A percentile compares a stretch with the other conserved stretches of the same genome.
Evolutionary conservation across 495 filamentous ascomycete genomes (phyloP).

Genomic region (Arthonia radiata): DNA sequence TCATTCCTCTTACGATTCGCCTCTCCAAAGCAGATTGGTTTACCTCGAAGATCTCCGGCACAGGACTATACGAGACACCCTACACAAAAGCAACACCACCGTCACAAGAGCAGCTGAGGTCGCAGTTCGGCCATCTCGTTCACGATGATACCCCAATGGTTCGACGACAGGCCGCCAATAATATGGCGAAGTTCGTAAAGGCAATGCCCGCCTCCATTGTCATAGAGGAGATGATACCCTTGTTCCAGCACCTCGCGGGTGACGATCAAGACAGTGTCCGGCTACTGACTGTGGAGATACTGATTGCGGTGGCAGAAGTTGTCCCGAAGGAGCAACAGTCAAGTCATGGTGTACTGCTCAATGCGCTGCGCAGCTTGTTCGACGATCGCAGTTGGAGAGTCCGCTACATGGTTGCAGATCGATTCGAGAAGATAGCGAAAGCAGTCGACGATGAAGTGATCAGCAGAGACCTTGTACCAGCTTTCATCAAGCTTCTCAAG

Average conservation of each 20-base stretch:
- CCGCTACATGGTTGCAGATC: slow-evolving; percentile 95
- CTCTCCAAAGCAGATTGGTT: slow-evolving; percentile 99
- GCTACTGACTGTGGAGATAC: slow-evolving; percentile 82
- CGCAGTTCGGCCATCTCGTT: slow-evolving; percentile 75
- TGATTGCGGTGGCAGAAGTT: slow-evolving; percentile 88
- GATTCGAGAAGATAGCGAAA: slow-evolving; percentile 97
- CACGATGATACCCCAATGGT: slow-evolving; percentile 99
- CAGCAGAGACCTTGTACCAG: slow-evolving; percentile 74
- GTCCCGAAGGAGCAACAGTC: slow-evolving; percentile 95
- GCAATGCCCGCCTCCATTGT: slow-evolving; percentile 76
- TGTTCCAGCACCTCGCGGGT: slow-evolving; percentile 84
- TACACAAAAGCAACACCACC: slow-evolving; percentile 66
- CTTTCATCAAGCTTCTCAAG: slow-evolving; percentile 92
- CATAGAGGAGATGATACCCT: slow-evolving; percentile 94
- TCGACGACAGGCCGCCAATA: slow-evolving; percentile 80
- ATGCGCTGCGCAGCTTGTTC: slow-evolving; percentile 72
- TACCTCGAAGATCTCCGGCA: slow-evolving; percentile 94
- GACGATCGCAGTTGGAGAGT: slow-evolving; percentile 99
- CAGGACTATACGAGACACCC: slow-evolving; percentile 75
- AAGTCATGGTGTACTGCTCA: slow-evolving; percentile 79
- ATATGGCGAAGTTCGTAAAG: slow-evolving; percentile 92
- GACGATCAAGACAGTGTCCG: slow-evolving; percentile 97
- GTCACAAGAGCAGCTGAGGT: slow-evolving; percentile 70
- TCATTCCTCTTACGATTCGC: slow-evolving; percentile 79
- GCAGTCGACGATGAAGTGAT: slow-evolving; percentile 96